These are phyloP conservation scores for Rosellinia necatrix DNA, from an alignment of 2,329 filamentous ascomycete species.

Conservation along the genomic window DNA sequence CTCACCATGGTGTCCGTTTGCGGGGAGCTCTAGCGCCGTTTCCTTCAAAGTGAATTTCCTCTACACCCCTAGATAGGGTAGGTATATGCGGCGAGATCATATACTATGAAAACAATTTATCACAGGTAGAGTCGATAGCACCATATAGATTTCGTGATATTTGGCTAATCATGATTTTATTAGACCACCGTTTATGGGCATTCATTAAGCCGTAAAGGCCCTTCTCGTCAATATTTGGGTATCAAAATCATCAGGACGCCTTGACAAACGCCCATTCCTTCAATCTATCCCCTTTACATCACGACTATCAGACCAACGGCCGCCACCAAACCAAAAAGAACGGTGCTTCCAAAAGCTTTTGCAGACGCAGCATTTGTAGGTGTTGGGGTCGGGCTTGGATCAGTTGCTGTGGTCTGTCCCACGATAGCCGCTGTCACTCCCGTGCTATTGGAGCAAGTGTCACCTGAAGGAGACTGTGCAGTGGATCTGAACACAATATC, in stretches of 20 bases:
- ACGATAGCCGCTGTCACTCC: constrained; percentile 53
- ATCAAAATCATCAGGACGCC: constrained; percentile 7
- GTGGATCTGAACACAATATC: constrained; percentile 69
- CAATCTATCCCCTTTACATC: not conserved
- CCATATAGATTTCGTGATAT: not conserved
- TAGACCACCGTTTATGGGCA: constrained; percentile 4
- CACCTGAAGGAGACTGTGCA: constrained; percentile 50
- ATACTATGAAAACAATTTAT: constrained; percentile 1
- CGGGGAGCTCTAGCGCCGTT: not conserved
- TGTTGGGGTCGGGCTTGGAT: constrained; percentile 5
- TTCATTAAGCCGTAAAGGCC: not conserved
- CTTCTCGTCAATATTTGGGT: not conserved
- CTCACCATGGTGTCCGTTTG: not conserved
- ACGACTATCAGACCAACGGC: constrained; percentile 1
- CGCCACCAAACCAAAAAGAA: not conserved
- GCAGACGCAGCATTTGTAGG: constrained; percentile 7
- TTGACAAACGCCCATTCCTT: not conserved
- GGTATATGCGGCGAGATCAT: not conserved
- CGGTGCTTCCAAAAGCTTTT: not conserved
- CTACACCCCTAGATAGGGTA: not conserved
- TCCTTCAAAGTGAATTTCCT: not conserved
- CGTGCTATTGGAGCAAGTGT: constrained; percentile 62
- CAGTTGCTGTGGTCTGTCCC: constrained; percentile 25
- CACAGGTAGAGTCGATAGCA: not conserved
- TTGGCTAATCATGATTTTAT: constrained; percentile 13